Evolutionary conservation across 202 grass and related monocot genomes (phyloP), one percentile per base, ranked within the genome.

Genomic region (Hordeum pubiflorum): DNA sequence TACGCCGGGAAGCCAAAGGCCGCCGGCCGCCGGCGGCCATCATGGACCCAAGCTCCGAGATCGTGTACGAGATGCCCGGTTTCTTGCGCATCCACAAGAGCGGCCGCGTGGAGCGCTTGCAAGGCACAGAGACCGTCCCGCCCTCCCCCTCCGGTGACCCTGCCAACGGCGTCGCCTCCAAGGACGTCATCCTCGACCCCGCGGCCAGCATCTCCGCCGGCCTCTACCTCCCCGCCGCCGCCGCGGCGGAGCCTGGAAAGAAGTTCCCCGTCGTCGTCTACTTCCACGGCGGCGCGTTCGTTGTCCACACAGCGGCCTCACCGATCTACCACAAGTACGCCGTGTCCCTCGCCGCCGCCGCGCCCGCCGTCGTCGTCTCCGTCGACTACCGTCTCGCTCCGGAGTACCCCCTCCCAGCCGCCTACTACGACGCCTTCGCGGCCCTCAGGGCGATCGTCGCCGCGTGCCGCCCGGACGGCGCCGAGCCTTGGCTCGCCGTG

Each of bases 261-360:
- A 85, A 85, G 74, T 58, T 93, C 10, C 90, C 87, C 18, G 67
- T 93, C 29, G 78, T 90, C 37, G 41, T 94, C 44, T 94, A 84
- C 77, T 89, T 94, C 77, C 91, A 94, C 63, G 91, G 91, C 70
- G 91, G 91, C 59, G 91, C 87, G 39, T 94, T 94, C 72, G 0
- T 94, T 43, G 69, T 89, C 80, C 87, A 90, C 79, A 84, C 85
- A 9, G 10, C 83, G 17, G 82, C 66, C 10, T 91, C 91, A 54
- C 82, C 80, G 11, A 65, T 89, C 52, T 94, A 94, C 86, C 88
- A 94, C 83, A 72, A 18, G 59, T 91, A 75, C 83, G 75, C 78
- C 22, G 71, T 63, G 64, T 74, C 88, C 76, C 84, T 94, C 50
- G 80, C 87, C 21, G 56, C 56, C 10, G 22, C 57, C 0, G 57